Evolutionary conservation across 768 basidiomycete genomes (phyloP).

Genomic region (Lentinula boryana): DNA sequence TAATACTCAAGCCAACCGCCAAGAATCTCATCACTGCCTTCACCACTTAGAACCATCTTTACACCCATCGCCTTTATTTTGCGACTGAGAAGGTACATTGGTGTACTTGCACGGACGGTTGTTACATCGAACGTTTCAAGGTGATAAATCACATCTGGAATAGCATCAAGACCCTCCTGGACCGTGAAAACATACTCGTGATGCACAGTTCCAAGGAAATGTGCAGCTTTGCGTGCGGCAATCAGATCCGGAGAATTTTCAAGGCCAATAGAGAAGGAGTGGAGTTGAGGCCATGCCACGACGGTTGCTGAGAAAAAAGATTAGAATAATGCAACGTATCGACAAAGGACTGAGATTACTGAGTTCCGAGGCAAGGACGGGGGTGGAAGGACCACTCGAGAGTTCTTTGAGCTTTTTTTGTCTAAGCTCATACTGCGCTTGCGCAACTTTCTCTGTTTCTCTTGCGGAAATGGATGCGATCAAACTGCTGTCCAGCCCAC

Average conservation of each 20-base stretch:
- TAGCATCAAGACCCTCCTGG: constrained; percentile 94
- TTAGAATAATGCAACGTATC: not conserved
- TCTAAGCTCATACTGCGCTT: constrained; percentile 69
- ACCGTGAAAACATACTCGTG: constrained; percentile 98
- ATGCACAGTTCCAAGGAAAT: constrained; percentile 89
- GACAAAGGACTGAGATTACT: constrained; percentile 32
- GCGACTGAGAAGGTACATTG: constrained; percentile 96
- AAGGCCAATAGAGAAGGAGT: constrained; percentile 96
- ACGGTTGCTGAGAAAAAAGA: constrained; percentile 48
- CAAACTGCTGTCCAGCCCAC: constrained; percentile 92
- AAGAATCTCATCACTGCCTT: constrained; percentile 96
- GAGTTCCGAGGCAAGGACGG: constrained; percentile 45
- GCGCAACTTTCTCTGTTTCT: constrained; percentile 89
- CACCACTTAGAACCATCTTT: constrained; percentile 98
- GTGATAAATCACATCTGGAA: constrained; percentile 96
- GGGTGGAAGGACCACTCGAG: constrained; percentile 52
- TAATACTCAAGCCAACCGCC: constrained; percentile 55
- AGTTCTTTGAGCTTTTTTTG: constrained; percentile 51
- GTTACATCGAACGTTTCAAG: constrained; percentile 99
- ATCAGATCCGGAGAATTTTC: constrained; percentile 92
- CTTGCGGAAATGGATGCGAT: constrained; percentile 93
- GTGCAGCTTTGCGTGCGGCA: constrained; percentile 90
- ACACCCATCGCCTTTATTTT: constrained; percentile 99
- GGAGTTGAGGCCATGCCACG: constrained; percentile 89
- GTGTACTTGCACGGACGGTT: constrained; percentile 94